Base-by-base conservation (phyloP, 1,284 basidiomycete genomes). In the Neolentinus lepideus region DNA sequence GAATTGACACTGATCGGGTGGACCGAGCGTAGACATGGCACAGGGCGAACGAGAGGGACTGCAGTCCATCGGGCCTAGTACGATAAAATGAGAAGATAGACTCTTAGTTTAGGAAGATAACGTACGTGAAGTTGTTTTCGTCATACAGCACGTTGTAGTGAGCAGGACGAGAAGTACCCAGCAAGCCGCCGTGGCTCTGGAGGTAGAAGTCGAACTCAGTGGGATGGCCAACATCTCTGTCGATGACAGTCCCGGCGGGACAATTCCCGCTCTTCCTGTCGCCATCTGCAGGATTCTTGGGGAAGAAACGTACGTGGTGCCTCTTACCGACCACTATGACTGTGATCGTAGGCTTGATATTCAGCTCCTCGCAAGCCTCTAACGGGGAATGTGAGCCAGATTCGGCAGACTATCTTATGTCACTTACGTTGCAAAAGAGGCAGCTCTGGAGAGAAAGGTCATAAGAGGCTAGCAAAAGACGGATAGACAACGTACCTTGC, bases 1-100 rank as follows among this genome's bases (percentile, higher is more conserved):
- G 88, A 55, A 92, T 89, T 0, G 89, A 91, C 0, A 93, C 90
- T 0, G 88, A 89, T 43, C 91, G 82, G 0, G 90, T 92, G 12
- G 87, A 84, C 1, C 90, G 78, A 0, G 88, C 88, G 63, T 92
- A 93, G 10, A 91, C 84, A 60, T 91, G 90, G 64, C 88, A 91
- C 0, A 92, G 69, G 1, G 87, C 81, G 60, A 88, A 92, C 0
- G 88, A 84, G 1, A 92, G 67, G 1, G 80, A 76, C 59, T 90
- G 88, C 10, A 90, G 64, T 45, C 77, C 75, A 63, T 90, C 86
- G 14, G 85, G 74, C 22, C 84, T 87, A 61, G 53, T 46, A 55
- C 61, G 26, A 54, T 43, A 38, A 55, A 47, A 59, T 55, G 36
- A 59, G 47, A 38, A 33, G 56, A 27, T 8, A 24, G 53, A 24